These are phyloP conservation scores for Talaromyces liani DNA, from an alignment of 495 filamentous ascomycete genomes.

Conservation along the genomic window DNA sequence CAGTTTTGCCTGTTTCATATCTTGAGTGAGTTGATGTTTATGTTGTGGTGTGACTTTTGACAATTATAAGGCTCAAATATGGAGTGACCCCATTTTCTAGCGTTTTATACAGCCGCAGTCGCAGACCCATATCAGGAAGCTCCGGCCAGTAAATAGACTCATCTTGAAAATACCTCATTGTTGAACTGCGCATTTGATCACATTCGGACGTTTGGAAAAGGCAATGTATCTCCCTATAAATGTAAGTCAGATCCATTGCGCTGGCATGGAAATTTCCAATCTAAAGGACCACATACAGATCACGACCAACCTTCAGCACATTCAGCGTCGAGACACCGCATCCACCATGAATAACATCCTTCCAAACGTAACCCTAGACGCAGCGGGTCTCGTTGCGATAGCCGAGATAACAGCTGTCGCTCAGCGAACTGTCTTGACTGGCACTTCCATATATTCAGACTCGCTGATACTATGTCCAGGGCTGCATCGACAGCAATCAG, in stretches of 20 bases:
- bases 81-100: background rate
- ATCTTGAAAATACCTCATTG: background rate
- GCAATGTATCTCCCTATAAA: background rate
- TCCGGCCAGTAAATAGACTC: background rate
- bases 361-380: constrained; percentile 26
- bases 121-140: too few relatives aligned
- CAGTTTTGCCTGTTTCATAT: background rate
- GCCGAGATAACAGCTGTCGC: constrained; percentile 49
- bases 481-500: constrained; percentile 52
- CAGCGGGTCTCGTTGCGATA: constrained; percentile 45
- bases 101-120: background rate
- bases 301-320: background rate
- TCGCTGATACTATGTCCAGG: constrained; percentile 49
- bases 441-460: constrained; percentile 45
- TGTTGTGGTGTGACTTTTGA: background rate
- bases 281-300: background rate
- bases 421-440: constrained; percentile 46
- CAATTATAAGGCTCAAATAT: background rate
- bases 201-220: background rate
- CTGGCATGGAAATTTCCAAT: background rate
- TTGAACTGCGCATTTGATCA: background rate
- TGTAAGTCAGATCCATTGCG: background rate
- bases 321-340: background rate
- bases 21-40: background rate
- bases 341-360: constrained; percentile 1